phyloP scores from a whole-genome alignment of 768 basidiomycete species.

The Hypsizygus marmoreus region DNA sequence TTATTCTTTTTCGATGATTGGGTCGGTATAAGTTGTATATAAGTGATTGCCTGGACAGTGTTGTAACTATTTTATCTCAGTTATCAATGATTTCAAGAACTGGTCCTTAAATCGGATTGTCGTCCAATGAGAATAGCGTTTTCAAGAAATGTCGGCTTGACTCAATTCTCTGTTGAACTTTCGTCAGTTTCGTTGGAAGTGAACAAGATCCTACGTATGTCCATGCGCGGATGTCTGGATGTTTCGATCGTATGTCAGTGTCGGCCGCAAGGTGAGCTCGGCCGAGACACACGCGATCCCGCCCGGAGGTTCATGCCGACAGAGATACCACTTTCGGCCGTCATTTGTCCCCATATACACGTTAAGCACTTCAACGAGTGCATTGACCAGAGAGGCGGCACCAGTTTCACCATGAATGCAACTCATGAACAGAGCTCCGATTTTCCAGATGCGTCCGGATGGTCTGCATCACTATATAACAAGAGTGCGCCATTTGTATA shows the following conservation, averaged over 20 bases:
- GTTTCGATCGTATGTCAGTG: not conserved
- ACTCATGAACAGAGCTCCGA: slow-evolving; percentile 17
- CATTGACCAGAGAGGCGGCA: too few relatives aligned
- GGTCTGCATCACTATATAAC: slow-evolving; percentile 65
- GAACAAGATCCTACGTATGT: too few relatives aligned
- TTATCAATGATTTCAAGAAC: too few relatives aligned
- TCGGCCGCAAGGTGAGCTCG: not conserved
- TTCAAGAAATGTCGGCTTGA: too few relatives aligned
- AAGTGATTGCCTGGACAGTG: too few relatives aligned
- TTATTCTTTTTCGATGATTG: not conserved
- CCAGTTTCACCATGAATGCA: not conserved
- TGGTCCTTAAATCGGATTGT: too few relatives aligned
- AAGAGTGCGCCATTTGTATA: slow-evolving; percentile 73
- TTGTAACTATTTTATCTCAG: slow-evolving; percentile 6
- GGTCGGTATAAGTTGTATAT: too few relatives aligned
- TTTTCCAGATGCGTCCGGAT: slow-evolving; percentile 40
- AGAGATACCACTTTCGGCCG: slow-evolving; percentile 10
- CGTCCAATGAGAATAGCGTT: too few relatives aligned
- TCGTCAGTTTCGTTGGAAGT: too few relatives aligned
- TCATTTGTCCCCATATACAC: not conserved
- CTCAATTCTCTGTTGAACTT: too few relatives aligned
- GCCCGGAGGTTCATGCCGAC: slow-evolving; percentile 5
- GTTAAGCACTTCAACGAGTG: too few relatives aligned
- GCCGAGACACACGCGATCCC: not conserved
- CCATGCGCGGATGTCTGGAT: not conserved